Evolutionary conservation across 202 grass and related monocot genomes (phyloP).

Genomic region (Carex arenaria): DNA sequence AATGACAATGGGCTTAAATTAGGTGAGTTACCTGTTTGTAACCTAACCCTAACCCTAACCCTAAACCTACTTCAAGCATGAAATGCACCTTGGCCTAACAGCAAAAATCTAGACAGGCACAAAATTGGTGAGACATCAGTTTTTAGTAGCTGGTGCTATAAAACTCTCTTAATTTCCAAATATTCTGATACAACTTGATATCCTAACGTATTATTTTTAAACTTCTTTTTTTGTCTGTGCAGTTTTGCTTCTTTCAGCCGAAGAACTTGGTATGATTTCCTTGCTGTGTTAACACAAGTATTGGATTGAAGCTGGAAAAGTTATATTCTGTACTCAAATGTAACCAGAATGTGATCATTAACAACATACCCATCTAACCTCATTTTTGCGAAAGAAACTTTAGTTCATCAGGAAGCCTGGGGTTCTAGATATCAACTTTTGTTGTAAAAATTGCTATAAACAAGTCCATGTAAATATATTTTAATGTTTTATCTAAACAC

Average conservation of each 20-base stretch:
- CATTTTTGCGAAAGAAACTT: background rate
- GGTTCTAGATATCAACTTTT: background rate
- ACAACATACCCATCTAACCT: conserved; percentile 7
- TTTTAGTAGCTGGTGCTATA: background rate
- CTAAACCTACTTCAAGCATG: background rate
- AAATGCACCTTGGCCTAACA: background rate
- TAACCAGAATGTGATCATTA: background rate
- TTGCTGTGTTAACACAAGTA: background rate
- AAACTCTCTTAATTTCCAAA: background rate
- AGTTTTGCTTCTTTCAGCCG: background rate
- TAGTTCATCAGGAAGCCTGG: background rate
- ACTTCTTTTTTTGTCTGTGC: conserved; percentile 10
- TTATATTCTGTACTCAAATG: conserved; percentile 16
- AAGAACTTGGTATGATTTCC: background rate
- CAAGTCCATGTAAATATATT: conserved; percentile 11
- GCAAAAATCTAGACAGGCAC: background rate
- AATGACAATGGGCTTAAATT: background rate
- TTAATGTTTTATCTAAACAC: background rate
- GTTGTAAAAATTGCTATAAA: conserved; percentile 9
- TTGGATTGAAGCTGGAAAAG: background rate
- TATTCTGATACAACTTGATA: background rate
- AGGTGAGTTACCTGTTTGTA: background rate
- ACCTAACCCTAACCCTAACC: background rate
- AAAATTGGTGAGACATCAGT: too few relatives aligned
- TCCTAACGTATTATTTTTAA: background rate